A percentile compares a stretch with the other conserved stretches of the same genome.
phyloP scores from a whole-genome alignment of 305 asterid species.

The Fraxinus baroniana region DNA sequence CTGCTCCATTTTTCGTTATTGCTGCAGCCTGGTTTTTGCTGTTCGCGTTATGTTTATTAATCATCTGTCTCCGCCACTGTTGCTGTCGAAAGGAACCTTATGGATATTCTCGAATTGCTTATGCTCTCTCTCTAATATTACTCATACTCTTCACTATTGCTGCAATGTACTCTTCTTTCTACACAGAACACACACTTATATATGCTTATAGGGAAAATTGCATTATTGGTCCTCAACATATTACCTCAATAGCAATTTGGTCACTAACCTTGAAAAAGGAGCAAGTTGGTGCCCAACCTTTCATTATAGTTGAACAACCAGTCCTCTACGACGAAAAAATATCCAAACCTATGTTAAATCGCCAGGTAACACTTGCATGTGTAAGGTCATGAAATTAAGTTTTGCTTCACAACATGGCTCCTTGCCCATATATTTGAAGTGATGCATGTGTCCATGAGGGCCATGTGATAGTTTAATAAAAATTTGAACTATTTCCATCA shows the following conservation, averaged over 20 bases:
- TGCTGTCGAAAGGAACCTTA: slow-evolving; percentile 62
- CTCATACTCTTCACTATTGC: slow-evolving; percentile 60
- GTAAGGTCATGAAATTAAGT: neutral
- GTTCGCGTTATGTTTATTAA: slow-evolving; percentile 56
- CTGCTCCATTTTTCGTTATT: slow-evolving; percentile 58
- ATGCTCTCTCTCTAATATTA: slow-evolving; percentile 68
- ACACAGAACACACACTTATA: neutral
- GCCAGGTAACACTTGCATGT: neutral
- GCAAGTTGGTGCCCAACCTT: neutral
- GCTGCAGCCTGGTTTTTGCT: slow-evolving; percentile 67
- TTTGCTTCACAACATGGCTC: neutral
- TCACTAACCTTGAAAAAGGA: neutral
- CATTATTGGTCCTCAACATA: neutral
- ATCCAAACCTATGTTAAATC: neutral
- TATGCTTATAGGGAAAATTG: neutral
- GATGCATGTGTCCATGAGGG: neutral
- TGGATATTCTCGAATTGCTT: slow-evolving; percentile 64
- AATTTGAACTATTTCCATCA: neutral
- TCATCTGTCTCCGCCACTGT: slow-evolving; percentile 54
- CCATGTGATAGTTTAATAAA: neutral
- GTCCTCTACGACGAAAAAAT: neutral
- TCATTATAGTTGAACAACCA: neutral
- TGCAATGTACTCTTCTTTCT: slow-evolving; percentile 53
- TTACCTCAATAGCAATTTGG: neutral
- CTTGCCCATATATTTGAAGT: neutral